Conservation (phyloP, 148 eudicot genomes). For the Drosera capensis region DNA sequence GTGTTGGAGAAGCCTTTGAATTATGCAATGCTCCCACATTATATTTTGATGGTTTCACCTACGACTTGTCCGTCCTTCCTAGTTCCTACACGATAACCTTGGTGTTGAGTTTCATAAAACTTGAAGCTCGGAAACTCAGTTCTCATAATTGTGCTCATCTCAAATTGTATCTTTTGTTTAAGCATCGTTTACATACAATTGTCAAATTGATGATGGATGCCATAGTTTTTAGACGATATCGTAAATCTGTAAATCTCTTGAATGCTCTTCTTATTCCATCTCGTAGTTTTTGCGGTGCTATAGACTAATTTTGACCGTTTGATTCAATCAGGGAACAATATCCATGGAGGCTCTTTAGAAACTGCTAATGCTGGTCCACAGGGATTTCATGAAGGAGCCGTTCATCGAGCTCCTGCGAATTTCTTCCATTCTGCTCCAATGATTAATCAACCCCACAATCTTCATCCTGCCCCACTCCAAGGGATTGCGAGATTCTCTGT, state of each 20-base stretch:
- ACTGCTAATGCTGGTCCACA: slow-evolving; percentile 26
- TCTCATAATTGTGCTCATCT: neutral
- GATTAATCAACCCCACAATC: slow-evolving; percentile 38
- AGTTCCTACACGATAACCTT: neutral
- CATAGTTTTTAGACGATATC: neutral
- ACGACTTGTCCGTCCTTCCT: neutral
- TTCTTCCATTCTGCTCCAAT: slow-evolving; percentile 42
- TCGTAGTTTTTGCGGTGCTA: neutral
- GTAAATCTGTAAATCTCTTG: neutral
- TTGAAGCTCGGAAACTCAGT: neutral
- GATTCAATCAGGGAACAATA: slow-evolving; percentile 25
- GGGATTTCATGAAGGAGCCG: slow-evolving; percentile 44
- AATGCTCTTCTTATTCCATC: neutral
- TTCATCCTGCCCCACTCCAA: slow-evolving; percentile 41
- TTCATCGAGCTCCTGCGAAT: slow-evolving; percentile 28
- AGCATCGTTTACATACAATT: neutral
- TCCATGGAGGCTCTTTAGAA: slow-evolving; percentile 33
- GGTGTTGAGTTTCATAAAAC: neutral
- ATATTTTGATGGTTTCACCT: neutral
- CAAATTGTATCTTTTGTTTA: neutral
- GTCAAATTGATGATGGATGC: neutral
- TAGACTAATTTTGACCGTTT: neutral
- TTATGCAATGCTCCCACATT: no score
- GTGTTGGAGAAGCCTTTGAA: no score
- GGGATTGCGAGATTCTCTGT: slow-evolving; percentile 39